Base-by-base conservation (phyloP, 2,329 filamentous ascomycete species). In the Botryotinia globosa region DNA sequence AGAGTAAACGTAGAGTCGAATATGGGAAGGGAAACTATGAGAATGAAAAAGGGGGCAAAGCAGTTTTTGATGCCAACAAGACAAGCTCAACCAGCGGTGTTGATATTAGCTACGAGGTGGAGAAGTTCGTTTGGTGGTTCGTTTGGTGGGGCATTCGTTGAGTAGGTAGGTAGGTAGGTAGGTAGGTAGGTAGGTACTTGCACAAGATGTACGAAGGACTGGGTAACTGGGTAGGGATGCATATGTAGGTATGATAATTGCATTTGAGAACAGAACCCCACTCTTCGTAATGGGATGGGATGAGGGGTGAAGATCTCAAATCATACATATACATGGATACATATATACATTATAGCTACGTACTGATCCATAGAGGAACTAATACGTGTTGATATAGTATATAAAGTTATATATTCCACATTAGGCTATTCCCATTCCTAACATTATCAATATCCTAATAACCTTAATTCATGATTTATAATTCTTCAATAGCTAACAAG, bases 81-180 rank as follows among this genome's bases (percentile, higher is more conserved):
- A 32, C 63, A 51, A 66, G 64, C 64, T 66, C 34, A 66, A 54
- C 64, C 32, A 54, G 64, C 64, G 45, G 64, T 66, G 64, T 54
- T 66, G 45, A 39, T 66, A n/a, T 66, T 66, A 54, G 64, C 64
- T 54, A 16, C 1, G n/a, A 8, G 37, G 61, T 63, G 61, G 59
- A 39, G 34, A 56, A 56, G 51, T 4, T 65, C 12, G 34, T 34
- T 34, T 37, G 37, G 37, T 37, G 37, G 37, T 37, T 37, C 37
- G 4, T 48, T 25, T 16, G 29, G 63, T 66, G 63, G 63, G 63
- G 63, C 44, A 66, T 51, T 37, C n/a, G 63, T 66, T 66, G 48
- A 32, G n/a, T n/a, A n/a, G n/a, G n/a, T n/a, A n/a, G n/a, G n/a
- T n/a, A n/a, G n/a, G n/a, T n/a, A n/a, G n/a, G n/a, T n/a, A n/a